These are phyloP conservation scores for Niveomyces coronatus DNA, from an alignment of 2,329 filamentous ascomycete genomes.

Conservation along the genomic window DNA sequence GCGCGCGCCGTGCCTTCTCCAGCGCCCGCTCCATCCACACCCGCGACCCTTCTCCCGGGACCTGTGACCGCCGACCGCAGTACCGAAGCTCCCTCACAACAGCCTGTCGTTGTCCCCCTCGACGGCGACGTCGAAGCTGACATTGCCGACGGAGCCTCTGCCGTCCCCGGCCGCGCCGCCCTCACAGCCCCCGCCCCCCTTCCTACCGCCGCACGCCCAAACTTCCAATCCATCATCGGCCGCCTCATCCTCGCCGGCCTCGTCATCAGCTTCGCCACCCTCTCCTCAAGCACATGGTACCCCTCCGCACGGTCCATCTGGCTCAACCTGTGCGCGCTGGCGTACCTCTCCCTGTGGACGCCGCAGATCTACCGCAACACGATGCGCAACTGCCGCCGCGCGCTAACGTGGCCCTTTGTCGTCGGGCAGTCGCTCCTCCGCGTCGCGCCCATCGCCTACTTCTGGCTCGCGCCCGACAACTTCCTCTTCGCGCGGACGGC, in stretches of 20 bases:
- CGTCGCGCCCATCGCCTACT: conserved; percentile 72
- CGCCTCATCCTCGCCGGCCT: conserved; percentile 47
- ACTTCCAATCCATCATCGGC: conserved; percentile 46
- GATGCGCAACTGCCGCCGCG: conserved; percentile 82
- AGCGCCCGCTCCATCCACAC: conserved; percentile 17
- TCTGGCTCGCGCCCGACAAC: conserved; percentile 69
- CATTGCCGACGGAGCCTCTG: conserved; percentile 35
- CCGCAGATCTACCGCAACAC: conserved; percentile 89
- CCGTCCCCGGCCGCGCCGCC: conserved; percentile 22
- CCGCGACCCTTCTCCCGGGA: conserved; percentile 25
- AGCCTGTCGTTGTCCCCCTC: conserved; percentile 45
- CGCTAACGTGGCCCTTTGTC: conserved; percentile 86
- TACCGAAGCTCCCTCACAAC: conserved; percentile 11
- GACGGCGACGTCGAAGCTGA: conserved; percentile 55
- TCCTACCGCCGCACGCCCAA: conserved; percentile 21
- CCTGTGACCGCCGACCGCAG: conserved; percentile 27
- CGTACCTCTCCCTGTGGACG: conserved; percentile 83
- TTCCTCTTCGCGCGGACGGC: conserved; percentile 70
- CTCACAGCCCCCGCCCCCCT: conserved; percentile 18
- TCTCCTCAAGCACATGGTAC: conserved; percentile 53
- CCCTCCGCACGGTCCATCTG: conserved; percentile 43
- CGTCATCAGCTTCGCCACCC: conserved; percentile 45
- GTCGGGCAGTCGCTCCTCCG: conserved; percentile 72
- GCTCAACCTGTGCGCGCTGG: conserved; percentile 53
- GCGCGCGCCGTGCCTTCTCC: conserved; percentile 17